These are phyloP conservation scores for Boletus barrowsii DNA, from an alignment of 768 basidiomycete genomes.

Conservation along the genomic window DNA sequence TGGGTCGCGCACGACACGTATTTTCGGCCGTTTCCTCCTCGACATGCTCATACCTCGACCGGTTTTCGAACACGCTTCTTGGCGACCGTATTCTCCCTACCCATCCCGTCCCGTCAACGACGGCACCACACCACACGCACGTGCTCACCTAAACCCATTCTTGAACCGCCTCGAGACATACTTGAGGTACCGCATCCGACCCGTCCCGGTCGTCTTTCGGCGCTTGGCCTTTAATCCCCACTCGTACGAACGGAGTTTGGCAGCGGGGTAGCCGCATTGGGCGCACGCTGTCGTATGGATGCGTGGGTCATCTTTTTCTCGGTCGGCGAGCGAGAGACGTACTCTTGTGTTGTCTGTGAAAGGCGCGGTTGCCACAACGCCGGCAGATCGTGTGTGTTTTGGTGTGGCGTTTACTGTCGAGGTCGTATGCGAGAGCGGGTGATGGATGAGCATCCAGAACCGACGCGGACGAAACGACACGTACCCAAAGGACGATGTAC, in stretches of 20 bases:
- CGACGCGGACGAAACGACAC: constrained; percentile 29
- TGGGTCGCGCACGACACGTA: background rate
- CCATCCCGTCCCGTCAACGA: background rate
- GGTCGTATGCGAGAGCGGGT: no score
- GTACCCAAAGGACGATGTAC: constrained; percentile 95
- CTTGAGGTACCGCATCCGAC: constrained; percentile 93
- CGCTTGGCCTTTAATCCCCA: constrained; percentile 99
- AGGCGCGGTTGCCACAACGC: constrained; percentile 91
- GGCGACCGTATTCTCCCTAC: constrained; percentile 87
- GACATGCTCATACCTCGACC: constrained; percentile 41
- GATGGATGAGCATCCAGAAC: background rate
- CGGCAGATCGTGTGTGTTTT: constrained; percentile 97
- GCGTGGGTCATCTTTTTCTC: background rate
- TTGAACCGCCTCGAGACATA: constrained; percentile 93
- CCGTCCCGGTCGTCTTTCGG: constrained; percentile 98
- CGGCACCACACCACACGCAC: background rate
- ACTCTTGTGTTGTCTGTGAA: constrained; percentile 99
- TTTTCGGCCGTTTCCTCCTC: background rate
- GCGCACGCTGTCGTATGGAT: constrained; percentile 64
- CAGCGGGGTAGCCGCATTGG: constrained; percentile 94
- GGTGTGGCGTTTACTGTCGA: constrained; percentile 86
- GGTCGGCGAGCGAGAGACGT: constrained; percentile 25
- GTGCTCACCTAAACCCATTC: constrained; percentile 86
- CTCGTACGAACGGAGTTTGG: constrained; percentile 93
- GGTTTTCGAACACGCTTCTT: constrained; percentile 72